phyloP scores from a whole-genome alignment of 116 monocot species.

The Papilionanthe hybrid region DNA sequence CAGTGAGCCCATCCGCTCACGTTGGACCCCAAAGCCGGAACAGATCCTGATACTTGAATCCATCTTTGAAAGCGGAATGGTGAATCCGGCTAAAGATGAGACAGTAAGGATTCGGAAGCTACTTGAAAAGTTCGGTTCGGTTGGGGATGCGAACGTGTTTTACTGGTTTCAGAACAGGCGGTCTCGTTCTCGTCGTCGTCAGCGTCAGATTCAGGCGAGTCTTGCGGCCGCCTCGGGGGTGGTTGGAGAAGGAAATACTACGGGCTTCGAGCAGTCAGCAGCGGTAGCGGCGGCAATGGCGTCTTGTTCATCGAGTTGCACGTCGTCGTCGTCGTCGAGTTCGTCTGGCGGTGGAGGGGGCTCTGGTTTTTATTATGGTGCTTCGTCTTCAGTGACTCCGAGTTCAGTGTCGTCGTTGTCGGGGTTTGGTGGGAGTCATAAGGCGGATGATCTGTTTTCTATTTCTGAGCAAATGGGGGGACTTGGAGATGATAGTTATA shows the following conservation, averaged over 20 bases:
- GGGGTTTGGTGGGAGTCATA: slow-evolving; percentile 19
- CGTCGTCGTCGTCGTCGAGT: slow-evolving; percentile 21
- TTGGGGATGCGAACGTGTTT: slow-evolving; percentile 97
- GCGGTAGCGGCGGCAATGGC: background rate
- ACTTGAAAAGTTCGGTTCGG: slow-evolving; percentile 80
- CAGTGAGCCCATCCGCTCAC: slow-evolving; percentile 60
- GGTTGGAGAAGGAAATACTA: slow-evolving; percentile 23
- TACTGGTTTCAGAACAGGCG: slow-evolving; percentile 99
- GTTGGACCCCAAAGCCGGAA: slow-evolving; percentile 97
- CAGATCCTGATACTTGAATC: slow-evolving; percentile 93
- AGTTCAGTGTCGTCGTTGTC: slow-evolving; percentile 17
- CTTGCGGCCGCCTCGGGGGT: slow-evolving; percentile 30
- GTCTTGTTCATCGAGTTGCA: slow-evolving; percentile 4
- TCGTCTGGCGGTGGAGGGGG: slow-evolving; percentile 9
- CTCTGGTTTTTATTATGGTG: background rate
- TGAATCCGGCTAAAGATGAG: slow-evolving; percentile 91
- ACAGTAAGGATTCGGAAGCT: slow-evolving; percentile 82
- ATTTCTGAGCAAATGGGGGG: slow-evolving; percentile 75
- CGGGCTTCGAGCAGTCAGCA: slow-evolving; percentile 21
- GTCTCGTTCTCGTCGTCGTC: slow-evolving; percentile 81
- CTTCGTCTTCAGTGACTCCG: slow-evolving; percentile 10
- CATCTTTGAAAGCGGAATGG: slow-evolving; percentile 98
- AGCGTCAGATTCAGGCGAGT: slow-evolving; percentile 80
- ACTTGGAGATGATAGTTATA: slow-evolving; percentile 8
- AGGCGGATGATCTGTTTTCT: slow-evolving; percentile 62